These are phyloP conservation scores for Leccinum sublutescens DNA, from an alignment of 768 basidiomycete genomes.

Conservation along the genomic window DNA sequence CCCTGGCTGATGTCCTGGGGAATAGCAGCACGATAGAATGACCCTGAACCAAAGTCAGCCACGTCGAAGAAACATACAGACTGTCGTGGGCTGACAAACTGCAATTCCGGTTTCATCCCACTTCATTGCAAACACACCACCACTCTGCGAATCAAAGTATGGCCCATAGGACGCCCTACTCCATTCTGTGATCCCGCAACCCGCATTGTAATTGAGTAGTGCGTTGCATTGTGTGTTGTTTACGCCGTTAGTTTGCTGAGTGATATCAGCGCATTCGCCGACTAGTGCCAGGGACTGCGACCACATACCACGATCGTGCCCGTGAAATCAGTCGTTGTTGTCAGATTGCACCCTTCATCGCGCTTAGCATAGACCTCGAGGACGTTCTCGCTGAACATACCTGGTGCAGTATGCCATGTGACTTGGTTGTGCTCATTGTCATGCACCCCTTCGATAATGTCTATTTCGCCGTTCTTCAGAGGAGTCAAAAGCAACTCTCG, in stretches of 20 bases:
- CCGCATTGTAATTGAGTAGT: conserved; percentile 54
- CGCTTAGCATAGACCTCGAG: conserved; percentile 1
- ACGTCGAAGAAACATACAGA: not conserved
- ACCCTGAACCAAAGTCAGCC: conserved; percentile 48
- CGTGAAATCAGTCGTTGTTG: conserved; percentile 53
- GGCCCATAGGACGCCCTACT: conserved; percentile 83
- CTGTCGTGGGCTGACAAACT: conserved; percentile 51
- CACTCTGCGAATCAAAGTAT: conserved; percentile 73
- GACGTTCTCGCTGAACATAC: conserved; percentile 29
- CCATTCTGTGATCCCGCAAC: conserved; percentile 78
- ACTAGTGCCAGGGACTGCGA: not conserved
- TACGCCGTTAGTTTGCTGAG: conserved; percentile 46
- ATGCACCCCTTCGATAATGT: conserved; percentile 83
- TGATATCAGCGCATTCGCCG: conserved; percentile 2
- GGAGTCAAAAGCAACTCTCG: conserved; percentile 7
- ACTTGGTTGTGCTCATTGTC: conserved; percentile 85
- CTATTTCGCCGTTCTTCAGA: conserved; percentile 70
- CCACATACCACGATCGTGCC: conserved; percentile 59
- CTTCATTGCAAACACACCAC: conserved; percentile 87
- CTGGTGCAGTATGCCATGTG: conserved; percentile 72
- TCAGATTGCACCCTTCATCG: conserved; percentile 54
- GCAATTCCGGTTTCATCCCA: conserved; percentile 80
- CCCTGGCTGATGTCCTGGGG: conserved; percentile 64
- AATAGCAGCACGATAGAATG: conserved; percentile 76
- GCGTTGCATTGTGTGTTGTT: conserved; percentile 58